Evolutionary conservation across 352 stramenopile genomes (phyloP).

Genomic region (Pythium periplocum): DNA sequence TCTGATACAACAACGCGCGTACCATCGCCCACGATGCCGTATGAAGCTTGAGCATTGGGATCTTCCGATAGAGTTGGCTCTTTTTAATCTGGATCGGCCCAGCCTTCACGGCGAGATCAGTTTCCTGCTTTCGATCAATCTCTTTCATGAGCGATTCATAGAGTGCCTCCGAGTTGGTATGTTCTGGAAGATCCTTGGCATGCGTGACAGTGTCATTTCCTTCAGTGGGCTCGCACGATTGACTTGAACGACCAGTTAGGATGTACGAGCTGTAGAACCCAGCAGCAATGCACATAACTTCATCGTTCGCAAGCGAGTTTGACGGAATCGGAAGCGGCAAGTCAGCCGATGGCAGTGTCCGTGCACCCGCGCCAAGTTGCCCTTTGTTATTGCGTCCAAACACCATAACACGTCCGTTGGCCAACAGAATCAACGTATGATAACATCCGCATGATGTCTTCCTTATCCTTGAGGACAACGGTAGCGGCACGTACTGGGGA

Average conservation of each 20-base stretch:
- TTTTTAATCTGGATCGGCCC: conserved; percentile 20
- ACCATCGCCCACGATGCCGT: conserved; percentile 73
- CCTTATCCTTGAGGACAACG: conserved; percentile 75
- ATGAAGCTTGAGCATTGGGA: conserved; percentile 74
- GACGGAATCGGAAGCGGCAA: conserved; percentile 71
- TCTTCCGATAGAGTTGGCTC: conserved; percentile 28
- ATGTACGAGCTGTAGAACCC: conserved; percentile 89
- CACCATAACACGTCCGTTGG: conserved; percentile 78
- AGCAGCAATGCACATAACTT: conserved; percentile 74
- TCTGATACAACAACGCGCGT: conserved; percentile 79
- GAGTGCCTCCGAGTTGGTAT: conserved; percentile 69
- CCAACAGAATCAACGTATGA: conserved; percentile 72
- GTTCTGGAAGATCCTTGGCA: conserved; percentile 54
- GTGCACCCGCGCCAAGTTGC: conserved; percentile 66
- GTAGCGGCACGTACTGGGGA: conserved; percentile 70
- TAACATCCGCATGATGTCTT: conserved; percentile 81
- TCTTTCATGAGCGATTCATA: conserved; percentile 87
- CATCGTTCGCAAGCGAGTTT: conserved; percentile 71
- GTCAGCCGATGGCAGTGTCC: conserved; percentile 76
- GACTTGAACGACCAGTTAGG: conserved; percentile 61
- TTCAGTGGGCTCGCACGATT: conserved; percentile 25
- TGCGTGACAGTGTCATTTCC: conserved; percentile 31
- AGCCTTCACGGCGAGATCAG: conserved; percentile 6
- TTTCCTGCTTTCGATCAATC: conserved; percentile 54
- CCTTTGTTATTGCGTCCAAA: conserved; percentile 88